phyloP scores from a whole-genome alignment of 441 rosid species.

The Pelargonium cotyledonis region DNA sequence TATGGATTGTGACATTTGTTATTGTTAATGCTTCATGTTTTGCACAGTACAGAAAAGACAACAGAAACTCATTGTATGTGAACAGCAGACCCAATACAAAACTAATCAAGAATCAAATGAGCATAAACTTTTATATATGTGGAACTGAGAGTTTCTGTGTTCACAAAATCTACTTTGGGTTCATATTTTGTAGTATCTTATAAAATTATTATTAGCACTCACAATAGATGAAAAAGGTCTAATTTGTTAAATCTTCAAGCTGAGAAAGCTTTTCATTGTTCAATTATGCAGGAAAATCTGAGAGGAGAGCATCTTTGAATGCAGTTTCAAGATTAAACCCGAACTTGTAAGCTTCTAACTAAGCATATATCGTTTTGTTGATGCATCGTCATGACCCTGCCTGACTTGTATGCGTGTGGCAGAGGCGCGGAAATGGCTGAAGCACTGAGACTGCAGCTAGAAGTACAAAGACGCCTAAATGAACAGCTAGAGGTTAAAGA shows the following conservation, averaged over 20 bases:
- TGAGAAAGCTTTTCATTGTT: not conserved
- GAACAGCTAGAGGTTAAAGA: slow-evolving; percentile 1
- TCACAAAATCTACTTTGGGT: not conserved
- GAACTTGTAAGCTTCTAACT: slow-evolving; percentile 19
- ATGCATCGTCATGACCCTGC: no score
- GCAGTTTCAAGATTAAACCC: slow-evolving; percentile 8
- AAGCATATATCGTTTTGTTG: not conserved
- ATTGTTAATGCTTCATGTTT: not conserved
- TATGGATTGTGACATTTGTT: slow-evolving; percentile 1
- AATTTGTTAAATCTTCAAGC: not conserved
- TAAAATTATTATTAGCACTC: no score
- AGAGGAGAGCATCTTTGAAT: not conserved
- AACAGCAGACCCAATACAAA: not conserved
- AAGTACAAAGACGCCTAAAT: slow-evolving; percentile 7
- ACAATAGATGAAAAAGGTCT: no score
- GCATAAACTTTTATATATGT: slow-evolving; percentile 1
- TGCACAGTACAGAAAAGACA: not conserved
- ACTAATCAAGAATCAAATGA: not conserved
- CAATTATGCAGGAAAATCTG: slow-evolving; percentile 16
- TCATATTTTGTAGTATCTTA: not conserved
- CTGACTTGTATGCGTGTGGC: not conserved
- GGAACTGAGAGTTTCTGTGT: not conserved
- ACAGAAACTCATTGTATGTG: no score
- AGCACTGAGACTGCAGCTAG: slow-evolving; percentile 17
- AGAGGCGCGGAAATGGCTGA: slow-evolving; percentile 28